A percentile compares a stretch with the other conserved stretches of the same genome.
Conservation (phyloP, 352 stramenopile species). For the Phytophthora podocarpi region DNA sequence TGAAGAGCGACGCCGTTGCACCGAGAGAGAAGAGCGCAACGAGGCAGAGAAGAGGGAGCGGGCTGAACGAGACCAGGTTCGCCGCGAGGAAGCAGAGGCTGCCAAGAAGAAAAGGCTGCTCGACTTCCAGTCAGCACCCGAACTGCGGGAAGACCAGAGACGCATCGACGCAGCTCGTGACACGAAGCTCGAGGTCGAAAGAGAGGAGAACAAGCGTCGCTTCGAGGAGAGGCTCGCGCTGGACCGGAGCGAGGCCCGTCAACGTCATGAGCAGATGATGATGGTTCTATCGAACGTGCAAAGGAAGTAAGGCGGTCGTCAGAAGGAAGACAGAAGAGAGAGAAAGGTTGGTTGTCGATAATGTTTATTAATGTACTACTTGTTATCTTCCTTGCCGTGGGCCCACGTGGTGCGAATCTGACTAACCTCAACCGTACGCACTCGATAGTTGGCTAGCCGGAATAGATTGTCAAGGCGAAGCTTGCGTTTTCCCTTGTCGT, state of each 20-base stretch:
- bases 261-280: not conserved
- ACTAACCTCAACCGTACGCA: not conserved
- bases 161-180: not conserved
- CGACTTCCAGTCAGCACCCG: not conserved
- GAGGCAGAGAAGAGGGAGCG: not conserved
- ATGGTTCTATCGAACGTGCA: not conserved
- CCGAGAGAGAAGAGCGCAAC: not conserved
- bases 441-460: not conserved
- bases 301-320: not conserved
- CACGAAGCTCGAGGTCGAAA: not conserved
- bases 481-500: not conserved
- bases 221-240: not conserved
- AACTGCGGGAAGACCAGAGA: not conserved
- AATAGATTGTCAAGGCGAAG: slow-evolving; percentile 2
- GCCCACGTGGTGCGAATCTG: not conserved
- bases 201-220: not conserved
- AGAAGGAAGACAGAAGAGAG: too few species aligned
- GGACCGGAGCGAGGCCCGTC: not conserved
- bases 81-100: not conserved
- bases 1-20: not conserved
- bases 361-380: not conserved
- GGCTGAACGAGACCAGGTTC: not conserved
- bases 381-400: not conserved
- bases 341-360: too few species aligned
- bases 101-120: not conserved